Conservation (phyloP, 73 alveolate species). For the Symbiodinium pilosum region DNA sequence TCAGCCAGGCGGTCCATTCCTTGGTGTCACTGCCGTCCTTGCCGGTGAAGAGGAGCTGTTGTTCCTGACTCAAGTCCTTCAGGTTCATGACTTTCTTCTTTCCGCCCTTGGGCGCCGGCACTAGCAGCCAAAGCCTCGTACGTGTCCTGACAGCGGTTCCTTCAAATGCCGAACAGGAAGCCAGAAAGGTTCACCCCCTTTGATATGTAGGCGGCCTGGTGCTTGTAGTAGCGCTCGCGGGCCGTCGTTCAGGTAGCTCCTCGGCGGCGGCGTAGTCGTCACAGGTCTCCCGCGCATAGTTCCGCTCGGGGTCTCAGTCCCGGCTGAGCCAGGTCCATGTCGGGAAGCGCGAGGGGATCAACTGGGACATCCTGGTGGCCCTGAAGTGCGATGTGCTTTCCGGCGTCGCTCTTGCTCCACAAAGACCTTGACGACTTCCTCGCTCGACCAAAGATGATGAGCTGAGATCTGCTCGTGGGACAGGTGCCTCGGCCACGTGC, state of each 20-base stretch:
- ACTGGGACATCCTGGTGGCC: no score
- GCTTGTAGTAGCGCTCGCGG: not conserved
- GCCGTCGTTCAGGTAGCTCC: not conserved
- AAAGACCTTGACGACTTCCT: not conserved
- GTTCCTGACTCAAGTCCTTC: not conserved
- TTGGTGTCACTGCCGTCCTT: not conserved
- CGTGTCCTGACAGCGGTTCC: not conserved
- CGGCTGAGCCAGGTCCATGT: not conserved
- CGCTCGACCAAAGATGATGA: no score
- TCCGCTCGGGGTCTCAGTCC: not conserved
- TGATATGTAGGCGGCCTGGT: not conserved
- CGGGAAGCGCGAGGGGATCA: no score
- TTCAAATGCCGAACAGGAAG: not conserved
- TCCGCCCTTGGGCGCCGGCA: not conserved
- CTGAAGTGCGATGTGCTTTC: not conserved
- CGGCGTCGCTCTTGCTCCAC: no score
- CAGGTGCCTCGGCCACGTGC: no score
- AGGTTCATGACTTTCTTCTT: not conserved
- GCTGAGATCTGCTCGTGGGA: no score
- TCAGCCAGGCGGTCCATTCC: constrained; percentile 3
- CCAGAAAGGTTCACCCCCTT: not conserved
- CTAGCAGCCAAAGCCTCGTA: not conserved
- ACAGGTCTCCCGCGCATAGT: not conserved
- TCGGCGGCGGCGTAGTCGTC: not conserved
- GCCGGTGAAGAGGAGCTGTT: not conserved